A percentile compares a stretch with the other conserved stretches of the same genome.
phyloP scores from a whole-genome alignment of 2,329 filamentous ascomycete species.

The Capronia americana region DNA sequence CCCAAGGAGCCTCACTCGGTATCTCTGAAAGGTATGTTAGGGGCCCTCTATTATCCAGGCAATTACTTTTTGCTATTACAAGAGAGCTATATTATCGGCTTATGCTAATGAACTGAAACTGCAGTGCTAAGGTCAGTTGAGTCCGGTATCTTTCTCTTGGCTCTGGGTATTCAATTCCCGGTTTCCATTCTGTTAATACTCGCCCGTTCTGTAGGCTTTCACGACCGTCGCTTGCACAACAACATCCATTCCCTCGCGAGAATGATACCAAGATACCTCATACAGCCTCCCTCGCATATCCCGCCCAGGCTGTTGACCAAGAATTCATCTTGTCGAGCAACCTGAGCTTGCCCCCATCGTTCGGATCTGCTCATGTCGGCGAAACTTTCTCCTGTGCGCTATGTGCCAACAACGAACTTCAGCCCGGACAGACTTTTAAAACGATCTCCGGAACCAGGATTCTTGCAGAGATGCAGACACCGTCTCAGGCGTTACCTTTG shows the following conservation, averaged over 20 bases:
- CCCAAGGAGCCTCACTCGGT: slow-evolving; percentile 78
- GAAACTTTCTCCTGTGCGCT: slow-evolving; percentile 94
- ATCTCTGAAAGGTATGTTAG: slow-evolving; percentile 67
- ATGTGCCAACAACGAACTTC: slow-evolving; percentile 88
- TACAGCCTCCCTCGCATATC: slow-evolving; percentile 77
- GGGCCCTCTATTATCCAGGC: too few species aligned
- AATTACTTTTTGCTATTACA: slow-evolving; percentile 25
- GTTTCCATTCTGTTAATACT: slow-evolving; percentile 13
- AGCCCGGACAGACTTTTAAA: slow-evolving; percentile 47
- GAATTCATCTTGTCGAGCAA: slow-evolving; percentile 59
- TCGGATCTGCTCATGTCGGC: slow-evolving; percentile 93
- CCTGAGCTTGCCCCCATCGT: slow-evolving; percentile 85
- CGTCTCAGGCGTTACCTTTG: slow-evolving; percentile 73
- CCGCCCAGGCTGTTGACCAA: slow-evolving; percentile 54
- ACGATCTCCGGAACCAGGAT: slow-evolving; percentile 78
- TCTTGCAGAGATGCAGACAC: slow-evolving; percentile 94
- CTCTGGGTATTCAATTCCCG: background rate
- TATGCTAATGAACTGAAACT: slow-evolving; percentile 20
- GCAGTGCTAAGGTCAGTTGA: slow-evolving; percentile 61
- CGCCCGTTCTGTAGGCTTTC: slow-evolving; percentile 67
- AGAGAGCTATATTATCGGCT: slow-evolving; percentile 11
- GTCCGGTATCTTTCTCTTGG: background rate
- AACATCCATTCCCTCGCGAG: slow-evolving; percentile 53
- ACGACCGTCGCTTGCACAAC: slow-evolving; percentile 61
- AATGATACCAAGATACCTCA: slow-evolving; percentile 57